These are phyloP conservation scores for Phytophthora macrochlamydospora DNA, from an alignment of 352 stramenopile species.

Conservation along the genomic window DNA sequence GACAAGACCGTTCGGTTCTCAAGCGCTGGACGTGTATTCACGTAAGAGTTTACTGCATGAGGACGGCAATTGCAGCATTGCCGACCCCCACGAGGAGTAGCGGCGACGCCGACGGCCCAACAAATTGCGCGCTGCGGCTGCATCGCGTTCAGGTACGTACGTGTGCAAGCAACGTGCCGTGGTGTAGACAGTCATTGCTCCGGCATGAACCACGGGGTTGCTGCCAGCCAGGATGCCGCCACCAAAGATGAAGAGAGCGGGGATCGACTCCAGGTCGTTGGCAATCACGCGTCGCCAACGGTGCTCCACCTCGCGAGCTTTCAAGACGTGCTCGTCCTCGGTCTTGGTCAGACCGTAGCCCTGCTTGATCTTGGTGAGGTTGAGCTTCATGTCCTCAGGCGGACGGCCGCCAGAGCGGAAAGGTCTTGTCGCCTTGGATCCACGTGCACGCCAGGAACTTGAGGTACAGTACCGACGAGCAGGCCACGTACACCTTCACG, in stretches of 20 bases:
- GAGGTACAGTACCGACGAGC: constrained; percentile 43
- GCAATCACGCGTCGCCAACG: constrained; percentile 57
- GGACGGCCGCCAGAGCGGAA: constrained; percentile 41
- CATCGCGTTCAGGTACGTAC: constrained; percentile 47
- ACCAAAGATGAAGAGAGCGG: constrained; percentile 54
- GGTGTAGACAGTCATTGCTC: constrained; percentile 50
- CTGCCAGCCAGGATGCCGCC: constrained; percentile 41
- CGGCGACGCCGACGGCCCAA: constrained; percentile 32
- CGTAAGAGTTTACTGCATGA: background rate
- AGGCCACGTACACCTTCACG: constrained; percentile 40
- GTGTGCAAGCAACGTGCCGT: constrained; percentile 46
- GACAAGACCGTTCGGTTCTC: too few relatives aligned
- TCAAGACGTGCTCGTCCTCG: constrained; percentile 37
- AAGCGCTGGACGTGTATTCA: too few relatives aligned
- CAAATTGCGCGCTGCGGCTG: constrained; percentile 50
- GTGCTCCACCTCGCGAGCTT: constrained; percentile 39
- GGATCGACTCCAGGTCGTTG: constrained; percentile 69
- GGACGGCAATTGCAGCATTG: constrained; percentile 36
- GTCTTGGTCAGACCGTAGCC: constrained; percentile 34
- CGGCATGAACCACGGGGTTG: constrained; percentile 37
- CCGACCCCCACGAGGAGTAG: constrained; percentile 37
- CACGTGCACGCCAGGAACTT: constrained; percentile 43
- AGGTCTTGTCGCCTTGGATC: constrained; percentile 45
- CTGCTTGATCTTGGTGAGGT: constrained; percentile 42
- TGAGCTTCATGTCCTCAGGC: constrained; percentile 52